Percentiles rank a stretch among this genome's conserved stretches.
Conservation (phyloP, 371 early-diverging fungal genomes). For the Rhizopus sp. region DNA sequence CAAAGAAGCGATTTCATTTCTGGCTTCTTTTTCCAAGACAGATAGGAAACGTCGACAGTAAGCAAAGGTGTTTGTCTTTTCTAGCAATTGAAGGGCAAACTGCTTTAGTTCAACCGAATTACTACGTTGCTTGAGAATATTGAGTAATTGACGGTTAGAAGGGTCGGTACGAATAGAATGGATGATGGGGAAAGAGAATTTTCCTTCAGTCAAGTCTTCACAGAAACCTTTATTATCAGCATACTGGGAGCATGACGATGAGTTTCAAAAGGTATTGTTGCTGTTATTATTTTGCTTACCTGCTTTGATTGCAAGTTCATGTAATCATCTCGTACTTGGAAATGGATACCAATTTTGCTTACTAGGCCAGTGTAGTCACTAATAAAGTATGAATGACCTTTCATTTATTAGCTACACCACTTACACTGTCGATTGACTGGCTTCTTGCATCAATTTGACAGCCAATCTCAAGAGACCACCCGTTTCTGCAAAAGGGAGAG, state of each 20-base stretch:
- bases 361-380: constrained; percentile 83
- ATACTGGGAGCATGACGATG: constrained; percentile 55
- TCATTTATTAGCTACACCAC: background rate
- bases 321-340: constrained; percentile 96
- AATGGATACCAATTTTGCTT: constrained; percentile 87
- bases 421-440: constrained; percentile 56
- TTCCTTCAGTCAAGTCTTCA: constrained; percentile 97
- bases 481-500: constrained; percentile 70
- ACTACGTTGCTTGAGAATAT: constrained; percentile 87
- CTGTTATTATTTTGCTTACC: constrained; percentile 40
- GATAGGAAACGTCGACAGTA: constrained; percentile 68
- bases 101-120: constrained; percentile 80
- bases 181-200: constrained; percentile 95
- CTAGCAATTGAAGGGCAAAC: constrained; percentile 83
- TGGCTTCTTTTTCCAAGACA: constrained; percentile 62
- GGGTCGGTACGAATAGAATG: constrained; percentile 77
- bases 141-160: constrained; percentile 66
- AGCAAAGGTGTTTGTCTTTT: constrained; percentile 75
- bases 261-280: background rate
- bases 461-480: constrained; percentile 94
- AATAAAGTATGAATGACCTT: background rate
- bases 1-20: constrained; percentile 59
- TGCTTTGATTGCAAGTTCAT: constrained; percentile 85
- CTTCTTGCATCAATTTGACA: constrained; percentile 87
- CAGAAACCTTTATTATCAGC: constrained; percentile 93